A percentile compares a stretch with the other conserved stretches of the same genome.
These are phyloP conservation scores for Blastocystis sp. DNA, from an alignment of 352 stramenopile species.

Conservation along the genomic window DNA sequence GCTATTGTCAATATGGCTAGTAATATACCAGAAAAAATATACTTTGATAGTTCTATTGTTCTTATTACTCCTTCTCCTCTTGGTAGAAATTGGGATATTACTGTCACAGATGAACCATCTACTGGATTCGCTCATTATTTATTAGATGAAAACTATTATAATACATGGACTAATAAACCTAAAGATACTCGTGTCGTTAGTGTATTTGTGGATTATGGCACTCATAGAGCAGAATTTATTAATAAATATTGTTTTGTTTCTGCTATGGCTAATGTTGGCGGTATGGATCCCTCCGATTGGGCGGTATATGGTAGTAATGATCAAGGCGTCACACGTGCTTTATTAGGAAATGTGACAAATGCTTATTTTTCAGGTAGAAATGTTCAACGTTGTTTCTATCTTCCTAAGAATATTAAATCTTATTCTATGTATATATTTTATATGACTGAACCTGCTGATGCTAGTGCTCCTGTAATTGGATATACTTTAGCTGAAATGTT, in stretches of 20 bases:
- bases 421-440: background rate
- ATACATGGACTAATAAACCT: no score
- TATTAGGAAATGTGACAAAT: no score
- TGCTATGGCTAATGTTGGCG: background rate
- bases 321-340: background rate
- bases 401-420: constrained; percentile 16
- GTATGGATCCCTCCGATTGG: constrained; percentile 6
- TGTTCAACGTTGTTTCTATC: constrained; percentile 32
- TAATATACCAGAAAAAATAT: no score
- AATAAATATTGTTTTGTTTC: constrained; percentile 11
- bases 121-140: background rate
- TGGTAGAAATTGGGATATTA: background rate
- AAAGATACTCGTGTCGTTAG: no score
- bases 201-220: background rate
- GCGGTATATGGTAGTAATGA: constrained; percentile 17
- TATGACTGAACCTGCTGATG: no score
- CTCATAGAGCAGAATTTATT: background rate
- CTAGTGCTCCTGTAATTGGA: no score
- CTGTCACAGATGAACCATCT: background rate
- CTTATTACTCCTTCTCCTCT: no score
- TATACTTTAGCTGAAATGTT: no score
- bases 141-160: constrained; percentile 9
- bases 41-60: constrained; percentile 8
- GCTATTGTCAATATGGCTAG: constrained; percentile 1
- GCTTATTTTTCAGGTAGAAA: no score